These are phyloP conservation scores for Carpinus fangiana DNA, from an alignment of 306 rosid species.

Conservation along the genomic window DNA sequence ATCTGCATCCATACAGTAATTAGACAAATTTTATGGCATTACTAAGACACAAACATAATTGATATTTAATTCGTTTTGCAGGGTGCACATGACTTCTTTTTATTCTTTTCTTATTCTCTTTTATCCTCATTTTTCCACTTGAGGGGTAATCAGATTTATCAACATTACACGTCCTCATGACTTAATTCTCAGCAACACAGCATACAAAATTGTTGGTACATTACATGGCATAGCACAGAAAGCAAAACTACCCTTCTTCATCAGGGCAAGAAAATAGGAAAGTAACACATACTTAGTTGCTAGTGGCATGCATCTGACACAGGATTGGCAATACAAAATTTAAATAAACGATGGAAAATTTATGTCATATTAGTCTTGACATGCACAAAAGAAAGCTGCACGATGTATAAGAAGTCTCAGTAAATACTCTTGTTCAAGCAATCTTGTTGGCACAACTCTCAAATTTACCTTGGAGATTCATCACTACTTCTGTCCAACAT, in stretches of 20 bases:
- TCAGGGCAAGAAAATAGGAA: neutral
- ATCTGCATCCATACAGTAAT: neutral
- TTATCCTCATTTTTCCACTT: neutral
- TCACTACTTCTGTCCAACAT: slow-evolving; percentile 44
- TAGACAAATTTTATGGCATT: neutral
- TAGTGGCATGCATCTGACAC: slow-evolving; percentile 18
- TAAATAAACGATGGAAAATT: neutral
- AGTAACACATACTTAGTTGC: neutral
- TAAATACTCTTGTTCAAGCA: neutral
- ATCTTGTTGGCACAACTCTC: slow-evolving; percentile 7
- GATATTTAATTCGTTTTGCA: neutral
- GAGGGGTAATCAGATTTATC: neutral
- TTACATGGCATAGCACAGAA: neutral
- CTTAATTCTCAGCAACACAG: neutral
- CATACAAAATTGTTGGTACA: neutral
- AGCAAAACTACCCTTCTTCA: neutral
- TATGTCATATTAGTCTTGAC: slow-evolving; percentile 16
- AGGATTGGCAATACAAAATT: neutral
- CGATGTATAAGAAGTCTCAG: neutral
- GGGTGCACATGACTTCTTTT: neutral
- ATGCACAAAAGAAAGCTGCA: slow-evolving; percentile 15
- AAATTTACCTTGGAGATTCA: slow-evolving; percentile 56
- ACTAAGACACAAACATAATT: neutral
- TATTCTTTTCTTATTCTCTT: neutral
- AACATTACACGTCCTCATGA: neutral